Evolutionary conservation across 371 early-diverging fungal species (phyloP).

Genomic region (Saksenaea vasiformis): DNA sequence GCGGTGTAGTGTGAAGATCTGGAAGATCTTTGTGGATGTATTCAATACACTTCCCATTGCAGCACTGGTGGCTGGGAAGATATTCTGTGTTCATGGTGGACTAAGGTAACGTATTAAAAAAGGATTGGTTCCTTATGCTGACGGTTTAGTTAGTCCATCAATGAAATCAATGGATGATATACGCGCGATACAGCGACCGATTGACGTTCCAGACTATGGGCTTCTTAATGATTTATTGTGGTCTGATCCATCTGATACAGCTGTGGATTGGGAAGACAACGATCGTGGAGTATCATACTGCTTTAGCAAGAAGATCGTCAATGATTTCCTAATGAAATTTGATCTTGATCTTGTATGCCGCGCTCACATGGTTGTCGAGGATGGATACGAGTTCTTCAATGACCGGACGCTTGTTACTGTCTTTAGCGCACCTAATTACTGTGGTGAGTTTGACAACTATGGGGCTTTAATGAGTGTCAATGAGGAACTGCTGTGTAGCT

Average conservation of each 20-base stretch:
- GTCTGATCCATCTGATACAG: conserved; percentile 85
- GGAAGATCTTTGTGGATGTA: conserved; percentile 97
- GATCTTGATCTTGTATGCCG: conserved; percentile 95
- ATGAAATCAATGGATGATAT: conserved; percentile 93
- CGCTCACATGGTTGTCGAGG: conserved; percentile 98
- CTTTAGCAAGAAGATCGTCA: conserved; percentile 91
- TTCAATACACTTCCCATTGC: conserved; percentile 98
- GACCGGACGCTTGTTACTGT: conserved; percentile 94
- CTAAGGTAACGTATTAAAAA: conserved; percentile 59
- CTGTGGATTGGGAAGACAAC: conserved; percentile 94
- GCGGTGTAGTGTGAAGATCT: conserved; percentile 90
- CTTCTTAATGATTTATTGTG: conserved; percentile 89
- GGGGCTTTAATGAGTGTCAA: conserved; percentile 97
- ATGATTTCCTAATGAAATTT: conserved; percentile 86
- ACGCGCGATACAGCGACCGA: conserved; percentile 87
- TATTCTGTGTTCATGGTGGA: conserved; percentile 99
- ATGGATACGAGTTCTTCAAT: conserved; percentile 98
- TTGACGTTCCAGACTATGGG: conserved; percentile 97
- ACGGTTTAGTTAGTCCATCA: conserved; percentile 54
- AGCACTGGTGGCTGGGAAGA: conserved; percentile 95
- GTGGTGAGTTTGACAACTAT: conserved; percentile 98
- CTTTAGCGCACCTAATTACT: conserved; percentile 98
- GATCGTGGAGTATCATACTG: conserved; percentile 98
- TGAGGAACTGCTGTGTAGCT: conserved; percentile 90
- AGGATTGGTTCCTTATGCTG: background rate